phyloP scores from a whole-genome alignment of 495 filamentous ascomycete species.

The Aspergillus cristatus region DNA sequence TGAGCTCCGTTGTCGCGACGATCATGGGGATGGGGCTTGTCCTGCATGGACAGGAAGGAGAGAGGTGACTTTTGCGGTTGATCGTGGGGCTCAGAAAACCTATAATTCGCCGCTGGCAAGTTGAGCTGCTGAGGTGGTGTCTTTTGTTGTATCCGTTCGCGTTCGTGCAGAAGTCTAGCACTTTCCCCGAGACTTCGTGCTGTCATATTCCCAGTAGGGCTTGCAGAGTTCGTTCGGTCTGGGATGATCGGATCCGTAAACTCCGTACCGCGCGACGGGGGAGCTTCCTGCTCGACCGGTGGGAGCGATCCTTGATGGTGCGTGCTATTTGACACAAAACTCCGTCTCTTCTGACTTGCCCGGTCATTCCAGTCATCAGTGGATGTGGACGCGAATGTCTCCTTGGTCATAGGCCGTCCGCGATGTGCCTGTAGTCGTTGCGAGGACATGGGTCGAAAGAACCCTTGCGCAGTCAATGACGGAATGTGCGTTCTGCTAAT shows the following conservation, averaged over 20 bases:
- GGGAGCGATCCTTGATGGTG: conserved; percentile 27
- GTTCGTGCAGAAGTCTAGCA: conserved; percentile 58
- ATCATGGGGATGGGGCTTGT: conserved; percentile 34
- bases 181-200: conserved; percentile 63
- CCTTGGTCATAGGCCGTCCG: conserved; percentile 42
- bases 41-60: conserved; percentile 57
- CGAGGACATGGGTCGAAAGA: conserved; percentile 95
- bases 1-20: conserved; percentile 50
- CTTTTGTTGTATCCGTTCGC: conserved; percentile 36
- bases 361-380: conserved; percentile 38
- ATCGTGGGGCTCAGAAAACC: conserved; percentile 36
- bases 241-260: conserved; percentile 55
- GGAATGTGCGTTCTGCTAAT: conserved; percentile 86
- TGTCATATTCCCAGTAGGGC: conserved; percentile 58
- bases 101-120: conserved; percentile 47
- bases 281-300: conserved; percentile 48
- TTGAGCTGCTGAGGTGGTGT: conserved; percentile 47
- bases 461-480: conserved; percentile 76
- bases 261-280: conserved; percentile 71
- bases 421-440: conserved; percentile 89
- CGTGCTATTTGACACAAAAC: conserved; percentile 40
- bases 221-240: conserved; percentile 63
- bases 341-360: conserved; percentile 36
- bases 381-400: conserved; percentile 26
- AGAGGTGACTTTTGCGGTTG: conserved; percentile 57